phyloP scores from a whole-genome alignment of 2,329 filamentous ascomycete species.

The Seiridium cupressi region DNA sequence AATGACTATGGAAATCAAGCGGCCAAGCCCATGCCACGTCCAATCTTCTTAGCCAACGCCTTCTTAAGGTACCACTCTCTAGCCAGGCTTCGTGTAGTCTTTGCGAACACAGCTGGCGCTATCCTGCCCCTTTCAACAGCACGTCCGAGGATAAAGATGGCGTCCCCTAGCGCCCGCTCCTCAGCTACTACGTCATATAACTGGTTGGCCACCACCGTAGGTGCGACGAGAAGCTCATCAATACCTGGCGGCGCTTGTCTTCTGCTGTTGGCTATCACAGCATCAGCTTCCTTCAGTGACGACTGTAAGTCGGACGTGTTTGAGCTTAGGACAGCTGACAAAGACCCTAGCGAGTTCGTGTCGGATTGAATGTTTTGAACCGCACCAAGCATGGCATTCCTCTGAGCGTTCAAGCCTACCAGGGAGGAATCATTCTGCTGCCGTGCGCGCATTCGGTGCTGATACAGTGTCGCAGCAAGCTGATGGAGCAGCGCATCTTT shows the following conservation, averaged over 20 bases:
- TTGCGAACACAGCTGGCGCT: constrained; percentile 71
- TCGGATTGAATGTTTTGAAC: constrained; percentile 72
- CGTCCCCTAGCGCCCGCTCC: constrained; percentile 81
- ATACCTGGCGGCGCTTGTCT: constrained; percentile 70
- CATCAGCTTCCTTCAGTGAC: constrained; percentile 75
- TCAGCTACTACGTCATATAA: constrained; percentile 87
- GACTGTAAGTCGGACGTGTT: constrained; percentile 80
- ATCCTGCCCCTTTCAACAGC: constrained; percentile 73
- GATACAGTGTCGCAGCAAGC: constrained; percentile 67
- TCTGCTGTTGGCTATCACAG: constrained; percentile 71
- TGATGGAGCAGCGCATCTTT: constrained; percentile 83
- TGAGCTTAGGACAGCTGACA: constrained; percentile 68
- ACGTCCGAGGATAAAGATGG: constrained; percentile 76
- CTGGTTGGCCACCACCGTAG: constrained; percentile 90
- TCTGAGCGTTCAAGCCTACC: constrained; percentile 74
- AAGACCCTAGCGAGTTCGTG: constrained; percentile 65
- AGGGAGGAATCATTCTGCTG: constrained; percentile 73
- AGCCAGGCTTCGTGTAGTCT: constrained; percentile 71
- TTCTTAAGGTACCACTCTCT: constrained; percentile 84
- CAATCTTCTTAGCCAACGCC: constrained; percentile 76
- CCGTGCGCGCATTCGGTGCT: constrained; percentile 67
- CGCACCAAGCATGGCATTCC: constrained; percentile 70
- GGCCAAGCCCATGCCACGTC: constrained; percentile 68
- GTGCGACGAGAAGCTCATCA: constrained; percentile 89
- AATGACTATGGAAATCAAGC: not conserved